Conservation (phyloP, 768 basidiomycete species). For the Cystofilobasidium ferigula region DNA sequence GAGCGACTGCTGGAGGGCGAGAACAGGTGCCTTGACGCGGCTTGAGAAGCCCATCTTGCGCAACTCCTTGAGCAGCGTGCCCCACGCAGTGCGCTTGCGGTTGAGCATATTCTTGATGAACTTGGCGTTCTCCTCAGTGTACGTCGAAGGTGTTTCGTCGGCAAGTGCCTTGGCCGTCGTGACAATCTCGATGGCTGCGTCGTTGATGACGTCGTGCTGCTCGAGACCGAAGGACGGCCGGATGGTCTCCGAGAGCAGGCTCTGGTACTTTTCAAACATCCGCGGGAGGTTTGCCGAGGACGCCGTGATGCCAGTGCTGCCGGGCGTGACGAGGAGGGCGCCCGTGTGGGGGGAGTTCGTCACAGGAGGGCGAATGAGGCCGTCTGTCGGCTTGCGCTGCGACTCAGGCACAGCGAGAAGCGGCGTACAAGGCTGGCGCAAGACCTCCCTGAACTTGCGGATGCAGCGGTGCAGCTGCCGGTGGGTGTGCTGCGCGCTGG, state of each 20-base stretch:
- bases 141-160: conserved; percentile 41
- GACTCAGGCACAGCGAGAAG: conserved; percentile 18
- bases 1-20: conserved; percentile 41
- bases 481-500: conserved; percentile 82
- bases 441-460: conserved; percentile 77
- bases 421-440: conserved; percentile 52
- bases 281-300: conserved; percentile 43
- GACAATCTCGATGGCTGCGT: conserved; percentile 50
- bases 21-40: conserved; percentile 59
- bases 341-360: neutral
- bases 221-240: conserved; percentile 29
- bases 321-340: neutral
- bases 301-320: neutral
- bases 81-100: conserved; percentile 80
- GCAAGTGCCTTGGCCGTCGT: conserved; percentile 37
- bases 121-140: conserved; percentile 46
- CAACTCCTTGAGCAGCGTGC: conserved; percentile 79
- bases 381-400: conserved; percentile 5
- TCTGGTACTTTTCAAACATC: conserved; percentile 33
- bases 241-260: conserved; percentile 1
- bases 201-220: conserved; percentile 43
- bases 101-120: conserved; percentile 56
- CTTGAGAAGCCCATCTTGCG: conserved; percentile 64
- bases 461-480: conserved; percentile 80
- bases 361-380: neutral